phyloP scores from a whole-genome alignment of 768 basidiomycete genomes.

The Kwoniella mangroviensis region DNA sequence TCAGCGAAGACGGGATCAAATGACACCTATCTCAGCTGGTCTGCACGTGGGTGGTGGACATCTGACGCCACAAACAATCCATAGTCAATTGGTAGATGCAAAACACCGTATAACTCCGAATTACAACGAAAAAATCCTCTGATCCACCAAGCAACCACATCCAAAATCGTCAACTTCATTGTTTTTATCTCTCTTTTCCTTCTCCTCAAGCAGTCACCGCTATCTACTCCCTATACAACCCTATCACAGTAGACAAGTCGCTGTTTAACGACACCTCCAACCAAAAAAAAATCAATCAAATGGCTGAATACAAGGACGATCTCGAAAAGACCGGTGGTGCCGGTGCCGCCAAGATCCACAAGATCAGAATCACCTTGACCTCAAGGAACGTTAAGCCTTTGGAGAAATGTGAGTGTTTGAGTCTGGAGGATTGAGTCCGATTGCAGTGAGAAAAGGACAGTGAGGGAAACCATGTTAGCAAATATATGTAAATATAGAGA shows the following conservation, averaged over 20 bases:
- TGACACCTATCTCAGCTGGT: background rate
- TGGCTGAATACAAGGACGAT: conserved; percentile 66
- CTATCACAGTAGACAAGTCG: conserved; percentile 39
- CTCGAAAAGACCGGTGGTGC: conserved; percentile 82
- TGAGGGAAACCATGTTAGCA: too few relatives aligned
- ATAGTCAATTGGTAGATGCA: background rate
- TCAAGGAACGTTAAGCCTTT: conserved; percentile 97
- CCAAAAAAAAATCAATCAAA: conserved; percentile 43
- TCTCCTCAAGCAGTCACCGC: conserved; percentile 34
- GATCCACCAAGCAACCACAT: background rate
- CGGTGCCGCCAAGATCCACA: conserved; percentile 90
- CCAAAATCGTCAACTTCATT: conserved; percentile 4
- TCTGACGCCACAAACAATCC: background rate
- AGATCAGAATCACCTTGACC: conserved; percentile 98
- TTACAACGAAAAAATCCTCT: conserved; percentile 1
- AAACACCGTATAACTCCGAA: conserved; percentile 24
- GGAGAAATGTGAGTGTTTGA: conserved; percentile 95
- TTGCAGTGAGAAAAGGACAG: too few relatives aligned
- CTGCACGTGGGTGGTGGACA: background rate
- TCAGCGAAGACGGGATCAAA: background rate
- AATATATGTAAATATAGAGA: too few relatives aligned
- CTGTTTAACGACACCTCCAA: conserved; percentile 25
- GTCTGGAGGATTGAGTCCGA: too few relatives aligned
- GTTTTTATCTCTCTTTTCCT: conserved; percentile 9
- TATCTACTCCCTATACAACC: conserved; percentile 16